These are phyloP conservation scores for Rhizopogon vulgaris DNA, from an alignment of 768 basidiomycete genomes.

Conservation along the genomic window DNA sequence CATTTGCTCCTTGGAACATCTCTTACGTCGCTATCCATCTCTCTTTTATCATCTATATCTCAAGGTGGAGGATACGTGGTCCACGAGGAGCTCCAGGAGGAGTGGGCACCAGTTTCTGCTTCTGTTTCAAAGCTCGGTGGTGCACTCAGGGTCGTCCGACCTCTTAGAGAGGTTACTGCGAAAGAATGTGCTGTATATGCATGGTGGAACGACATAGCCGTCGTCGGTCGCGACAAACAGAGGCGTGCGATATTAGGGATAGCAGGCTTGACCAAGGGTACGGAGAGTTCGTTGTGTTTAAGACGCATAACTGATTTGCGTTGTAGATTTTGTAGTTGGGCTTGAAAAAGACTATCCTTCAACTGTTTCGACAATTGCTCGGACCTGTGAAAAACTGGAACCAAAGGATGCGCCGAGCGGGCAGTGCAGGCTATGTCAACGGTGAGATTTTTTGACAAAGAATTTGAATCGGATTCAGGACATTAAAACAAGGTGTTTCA, in stretches of 20 bases:
- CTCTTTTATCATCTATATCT: conserved; percentile 65
- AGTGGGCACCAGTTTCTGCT: conserved; percentile 42
- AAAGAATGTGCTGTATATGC: conserved; percentile 78
- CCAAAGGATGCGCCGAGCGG: conserved; percentile 50
- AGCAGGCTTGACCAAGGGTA: conserved; percentile 63
- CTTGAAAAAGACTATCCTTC: conserved; percentile 81
- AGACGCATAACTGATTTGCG: not conserved
- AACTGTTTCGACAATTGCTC: conserved; percentile 77
- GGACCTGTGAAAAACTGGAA: conserved; percentile 73
- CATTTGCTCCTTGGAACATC: conserved; percentile 77
- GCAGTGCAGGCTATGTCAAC: conserved; percentile 57
- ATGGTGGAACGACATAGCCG: conserved; percentile 59
- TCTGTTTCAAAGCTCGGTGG: conserved; percentile 1
- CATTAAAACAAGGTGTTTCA: conserved; percentile 18
- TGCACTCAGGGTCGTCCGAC: conserved; percentile 51
- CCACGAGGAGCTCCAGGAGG: conserved; percentile 63
- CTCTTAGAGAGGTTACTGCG: conserved; percentile 65
- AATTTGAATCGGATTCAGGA: not conserved
- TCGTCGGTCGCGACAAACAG: conserved; percentile 44
- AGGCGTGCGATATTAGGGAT: conserved; percentile 53
- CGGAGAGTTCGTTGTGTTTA: not conserved
- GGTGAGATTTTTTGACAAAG: conserved; percentile 32
- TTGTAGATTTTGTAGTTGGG: conserved; percentile 69
- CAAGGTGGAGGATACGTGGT: conserved; percentile 74
- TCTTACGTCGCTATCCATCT: conserved; percentile 71